A percentile compares a stretch with the other conserved stretches of the same genome.
phyloP scores from a whole-genome alignment of 139 green algal genomes.

The Ostreobium quekettii region DNA sequence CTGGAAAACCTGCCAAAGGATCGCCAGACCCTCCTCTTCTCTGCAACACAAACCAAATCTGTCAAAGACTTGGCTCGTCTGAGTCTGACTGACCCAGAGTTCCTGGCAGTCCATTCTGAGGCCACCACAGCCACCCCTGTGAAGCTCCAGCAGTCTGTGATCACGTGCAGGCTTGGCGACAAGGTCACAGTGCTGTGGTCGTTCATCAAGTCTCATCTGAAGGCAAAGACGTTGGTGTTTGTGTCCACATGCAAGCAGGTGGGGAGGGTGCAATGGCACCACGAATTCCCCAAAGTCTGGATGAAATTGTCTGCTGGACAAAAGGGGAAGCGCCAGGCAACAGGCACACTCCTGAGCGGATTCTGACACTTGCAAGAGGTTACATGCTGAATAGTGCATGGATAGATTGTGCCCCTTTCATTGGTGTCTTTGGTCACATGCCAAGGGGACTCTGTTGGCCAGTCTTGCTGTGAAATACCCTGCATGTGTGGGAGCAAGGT shows the following conservation, averaged over 20 bases:
- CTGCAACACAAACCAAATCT: slow-evolving; percentile 71
- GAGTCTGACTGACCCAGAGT: slow-evolving; percentile 58
- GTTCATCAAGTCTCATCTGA: slow-evolving; percentile 90
- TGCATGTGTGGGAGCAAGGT: too few relatives aligned
- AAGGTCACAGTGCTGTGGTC: slow-evolving; percentile 93
- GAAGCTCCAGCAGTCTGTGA: slow-evolving; percentile 74
- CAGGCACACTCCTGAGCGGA: slow-evolving; percentile 9
- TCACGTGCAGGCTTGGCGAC: slow-evolving; percentile 41
- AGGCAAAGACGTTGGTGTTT: slow-evolving; percentile 83
- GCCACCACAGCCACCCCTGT: slow-evolving; percentile 71
- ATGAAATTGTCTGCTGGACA: background rate
- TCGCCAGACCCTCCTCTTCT: slow-evolving; percentile 89
- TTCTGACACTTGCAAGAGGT: too few relatives aligned
- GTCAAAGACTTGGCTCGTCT: slow-evolving; percentile 44
- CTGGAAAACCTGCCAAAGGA: slow-evolving; percentile 76
- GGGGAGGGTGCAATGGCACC: too few relatives aligned
- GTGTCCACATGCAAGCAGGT: slow-evolving; percentile 95
- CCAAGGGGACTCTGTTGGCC: too few relatives aligned
- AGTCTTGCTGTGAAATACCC: too few relatives aligned
- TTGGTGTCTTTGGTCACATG: too few relatives aligned
- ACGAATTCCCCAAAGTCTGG: background rate
- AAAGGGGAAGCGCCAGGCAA: background rate
- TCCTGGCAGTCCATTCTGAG: slow-evolving; percentile 85
- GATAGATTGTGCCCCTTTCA: too few relatives aligned
- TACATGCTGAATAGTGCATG: too few relatives aligned